Percentiles rank a stretch among this genome's conserved stretches.
phyloP scores from a whole-genome alignment of 148 eudicot genomes.

The Arbutus unedo region DNA sequence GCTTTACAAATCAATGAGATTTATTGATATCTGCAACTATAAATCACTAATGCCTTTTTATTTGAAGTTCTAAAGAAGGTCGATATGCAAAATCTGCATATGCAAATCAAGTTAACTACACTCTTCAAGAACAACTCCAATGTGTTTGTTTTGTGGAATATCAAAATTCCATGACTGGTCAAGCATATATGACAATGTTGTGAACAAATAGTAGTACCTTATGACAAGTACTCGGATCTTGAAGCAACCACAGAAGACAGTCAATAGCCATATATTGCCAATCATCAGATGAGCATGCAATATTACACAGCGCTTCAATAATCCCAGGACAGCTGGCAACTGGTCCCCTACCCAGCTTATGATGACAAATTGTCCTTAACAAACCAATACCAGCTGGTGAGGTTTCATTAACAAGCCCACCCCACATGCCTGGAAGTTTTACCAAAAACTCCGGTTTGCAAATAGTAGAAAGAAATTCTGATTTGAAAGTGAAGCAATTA shows the following conservation, averaged over 20 bases:
- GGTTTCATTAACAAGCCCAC: constrained; percentile 93
- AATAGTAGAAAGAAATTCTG: constrained; percentile 73
- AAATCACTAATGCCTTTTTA: neutral
- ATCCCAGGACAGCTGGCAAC: constrained; percentile 80
- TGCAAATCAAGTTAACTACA: neutral
- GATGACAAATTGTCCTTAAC: constrained; percentile 87
- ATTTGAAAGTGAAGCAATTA: constrained; percentile 89
- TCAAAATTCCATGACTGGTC: neutral
- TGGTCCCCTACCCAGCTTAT: constrained; percentile 88
- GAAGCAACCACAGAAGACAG: constrained; percentile 94
- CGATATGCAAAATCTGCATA: neutral
- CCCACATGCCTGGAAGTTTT: constrained; percentile 96
- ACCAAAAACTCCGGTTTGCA: constrained; percentile 81
- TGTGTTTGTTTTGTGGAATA: neutral
- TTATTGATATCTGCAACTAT: neutral
- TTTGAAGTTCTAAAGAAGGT: neutral
- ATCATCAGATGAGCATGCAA: constrained; percentile 96
- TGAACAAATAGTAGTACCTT: constrained; percentile 59
- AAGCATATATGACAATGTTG: neutral
- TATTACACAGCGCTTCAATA: constrained; percentile 83
- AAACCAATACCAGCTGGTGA: constrained; percentile 97
- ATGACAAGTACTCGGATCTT: constrained; percentile 83
- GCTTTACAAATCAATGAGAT: neutral
- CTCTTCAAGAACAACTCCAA: neutral
- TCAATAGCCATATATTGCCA: constrained; percentile 99